Evolutionary conservation across 345 rosid genomes (phyloP).

Genomic region (Draba incana): DNA sequence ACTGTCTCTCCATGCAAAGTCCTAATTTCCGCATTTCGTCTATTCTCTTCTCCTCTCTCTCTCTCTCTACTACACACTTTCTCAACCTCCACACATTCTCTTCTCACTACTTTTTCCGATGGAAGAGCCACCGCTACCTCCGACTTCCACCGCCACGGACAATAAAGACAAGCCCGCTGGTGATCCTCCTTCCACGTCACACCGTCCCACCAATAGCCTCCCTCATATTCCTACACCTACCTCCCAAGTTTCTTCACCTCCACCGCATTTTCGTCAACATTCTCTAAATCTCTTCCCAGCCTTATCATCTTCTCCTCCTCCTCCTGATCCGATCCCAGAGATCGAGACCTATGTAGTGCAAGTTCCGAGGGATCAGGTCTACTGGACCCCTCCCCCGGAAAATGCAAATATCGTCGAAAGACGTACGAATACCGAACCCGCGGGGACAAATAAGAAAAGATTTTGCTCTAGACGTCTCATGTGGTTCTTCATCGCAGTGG

Average conservation of each 20-base stretch:
- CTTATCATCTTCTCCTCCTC: conserved; percentile 24
- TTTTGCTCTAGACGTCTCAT: conserved; percentile 13
- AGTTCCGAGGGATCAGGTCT: conserved; percentile 67
- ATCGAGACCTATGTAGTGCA: conserved; percentile 56
- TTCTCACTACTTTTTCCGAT: conserved; percentile 20
- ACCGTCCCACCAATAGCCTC: conserved; percentile 31
- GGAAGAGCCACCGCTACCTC: conserved; percentile 31
- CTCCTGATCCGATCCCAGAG: conserved; percentile 26
- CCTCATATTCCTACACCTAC: conserved; percentile 30
- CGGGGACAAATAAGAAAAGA: neutral
- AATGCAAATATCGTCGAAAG: conserved; percentile 40
- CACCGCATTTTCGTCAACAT: conserved; percentile 28
- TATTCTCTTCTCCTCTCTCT: conserved; percentile 9
- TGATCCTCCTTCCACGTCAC: conserved; percentile 27
- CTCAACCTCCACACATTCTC: conserved; percentile 16
- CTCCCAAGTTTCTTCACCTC: conserved; percentile 33
- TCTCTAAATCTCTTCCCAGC: conserved; percentile 17
- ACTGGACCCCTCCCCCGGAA: conserved; percentile 57
- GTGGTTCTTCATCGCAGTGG: neutral
- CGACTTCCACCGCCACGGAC: conserved; percentile 10
- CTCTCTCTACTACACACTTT: neutral
- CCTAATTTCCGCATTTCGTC: conserved; percentile 3
- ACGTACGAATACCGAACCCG: conserved; percentile 11
- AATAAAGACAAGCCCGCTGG: conserved; percentile 4
- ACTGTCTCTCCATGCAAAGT: conserved; percentile 15